These are phyloP conservation scores for Boletus rubroflammeus DNA, from an alignment of 768 basidiomycete species.

Conservation along the genomic window DNA sequence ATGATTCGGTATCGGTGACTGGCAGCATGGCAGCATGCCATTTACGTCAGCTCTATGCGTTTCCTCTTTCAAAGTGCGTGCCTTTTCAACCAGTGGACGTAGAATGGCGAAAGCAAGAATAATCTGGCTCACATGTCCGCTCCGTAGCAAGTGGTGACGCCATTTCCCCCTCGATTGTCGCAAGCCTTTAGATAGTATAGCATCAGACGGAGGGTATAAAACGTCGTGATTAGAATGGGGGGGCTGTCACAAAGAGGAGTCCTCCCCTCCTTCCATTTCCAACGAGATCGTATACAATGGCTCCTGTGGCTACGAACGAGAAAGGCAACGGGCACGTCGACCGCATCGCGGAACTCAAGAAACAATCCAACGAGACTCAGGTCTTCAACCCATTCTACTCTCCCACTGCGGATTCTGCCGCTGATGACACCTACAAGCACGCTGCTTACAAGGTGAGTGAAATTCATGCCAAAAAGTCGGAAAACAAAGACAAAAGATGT, in stretches of 20 bases:
- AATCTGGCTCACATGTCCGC: conserved; percentile 13
- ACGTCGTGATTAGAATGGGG: neutral
- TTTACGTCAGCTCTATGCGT: neutral
- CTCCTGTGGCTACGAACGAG: conserved; percentile 47
- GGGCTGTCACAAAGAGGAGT: too few relatives aligned
- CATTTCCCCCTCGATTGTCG: conserved; percentile 13
- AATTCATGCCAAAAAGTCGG: neutral
- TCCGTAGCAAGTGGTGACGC: conserved; percentile 13
- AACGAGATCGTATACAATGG: conserved; percentile 35
- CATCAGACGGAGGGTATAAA: conserved; percentile 15
- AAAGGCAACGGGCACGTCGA: conserved; percentile 21
- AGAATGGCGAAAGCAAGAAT: conserved; percentile 14
- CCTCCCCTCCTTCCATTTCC: neutral
- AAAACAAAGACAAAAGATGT: neutral
- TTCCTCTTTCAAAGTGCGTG: neutral
- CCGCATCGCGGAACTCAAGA: conserved; percentile 25
- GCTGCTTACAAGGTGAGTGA: conserved; percentile 54
- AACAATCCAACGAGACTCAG: conserved; percentile 14
- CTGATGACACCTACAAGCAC: conserved; percentile 49
- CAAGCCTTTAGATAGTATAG: neutral
- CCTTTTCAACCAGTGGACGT: neutral
- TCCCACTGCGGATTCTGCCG: conserved; percentile 50
- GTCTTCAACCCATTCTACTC: conserved; percentile 68
- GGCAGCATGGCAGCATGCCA: neutral
- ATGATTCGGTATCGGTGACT: neutral